Conservation (phyloP, 176 grass and related monocot species). For the Cocos nucifera region DNA sequence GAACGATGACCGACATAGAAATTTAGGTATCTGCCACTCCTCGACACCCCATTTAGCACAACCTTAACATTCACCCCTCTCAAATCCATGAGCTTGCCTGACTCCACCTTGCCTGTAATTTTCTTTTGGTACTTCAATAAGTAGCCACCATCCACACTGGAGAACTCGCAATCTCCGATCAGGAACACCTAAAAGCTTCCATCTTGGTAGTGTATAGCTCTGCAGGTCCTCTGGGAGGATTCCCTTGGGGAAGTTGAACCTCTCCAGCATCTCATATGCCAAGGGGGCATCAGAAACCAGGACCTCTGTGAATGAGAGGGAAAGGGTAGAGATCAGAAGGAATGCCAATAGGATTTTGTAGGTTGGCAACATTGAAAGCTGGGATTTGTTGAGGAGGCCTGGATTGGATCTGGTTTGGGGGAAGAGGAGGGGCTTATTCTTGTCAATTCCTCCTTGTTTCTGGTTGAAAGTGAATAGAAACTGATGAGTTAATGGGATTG, state of each 20-base stretch:
- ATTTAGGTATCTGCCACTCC: not conserved
- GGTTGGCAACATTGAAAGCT: not conserved
- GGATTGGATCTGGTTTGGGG: too few species aligned
- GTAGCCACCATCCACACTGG: constrained; percentile 8
- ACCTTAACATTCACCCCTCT: constrained; percentile 34
- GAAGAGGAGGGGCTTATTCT: too few species aligned
- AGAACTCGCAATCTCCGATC: constrained; percentile 24
- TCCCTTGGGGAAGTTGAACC: constrained; percentile 41
- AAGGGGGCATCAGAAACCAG: not conserved
- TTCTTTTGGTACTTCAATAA: constrained; percentile 26
- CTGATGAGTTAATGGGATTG: too few species aligned
- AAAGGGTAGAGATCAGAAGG: constrained; percentile 8
- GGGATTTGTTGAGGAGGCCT: too few species aligned
- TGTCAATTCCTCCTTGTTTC: too few species aligned
- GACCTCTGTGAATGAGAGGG: not conserved
- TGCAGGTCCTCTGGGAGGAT: constrained; percentile 19
- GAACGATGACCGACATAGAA: constrained; percentile 39
- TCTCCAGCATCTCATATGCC: constrained; percentile 35
- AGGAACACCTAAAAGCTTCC: constrained; percentile 50
- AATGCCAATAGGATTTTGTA: not conserved
- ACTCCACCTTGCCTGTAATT: constrained; percentile 20
- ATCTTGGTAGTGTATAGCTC: constrained; percentile 27
- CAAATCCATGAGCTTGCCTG: not conserved
- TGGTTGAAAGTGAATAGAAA: too few species aligned
- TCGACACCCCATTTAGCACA: constrained; percentile 18